Base-by-base conservation (phyloP, 495 filamentous ascomycete genomes). In the Cladorrhinum samala region DNA sequence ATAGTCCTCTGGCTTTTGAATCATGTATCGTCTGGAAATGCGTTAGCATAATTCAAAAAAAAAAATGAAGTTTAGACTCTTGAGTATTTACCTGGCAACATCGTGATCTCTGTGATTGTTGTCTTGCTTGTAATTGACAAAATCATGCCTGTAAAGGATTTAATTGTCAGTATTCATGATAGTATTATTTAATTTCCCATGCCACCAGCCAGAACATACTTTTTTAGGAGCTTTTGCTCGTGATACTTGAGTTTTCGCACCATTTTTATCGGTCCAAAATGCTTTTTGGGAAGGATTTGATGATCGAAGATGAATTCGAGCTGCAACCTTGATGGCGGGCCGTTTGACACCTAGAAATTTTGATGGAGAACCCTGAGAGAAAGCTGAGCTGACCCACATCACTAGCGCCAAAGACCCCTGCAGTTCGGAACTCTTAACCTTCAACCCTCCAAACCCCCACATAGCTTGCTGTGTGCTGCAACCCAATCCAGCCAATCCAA, bases 61-160 rank as follows among this genome's bases (percentile, higher is more conserved):
- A 18, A 1, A 9, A 27, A n/a, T 45, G 5, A 4, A 23, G 13
- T 2, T 20, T 2, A 1, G 9, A 21, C n/a, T n/a, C n/a, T n/a
- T n/a, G 30, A 37, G 14, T 46, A 11, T 48, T 30, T 42, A 63
- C 62, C 62, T 83, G 49, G 84, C 77, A 54, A 97, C 79, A 57
- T 81, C 76, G 57, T 89, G 69, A 52, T 71, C 86, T 68, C 91
- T 83, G 77, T 98, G 94, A 57, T 78, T 72, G 64, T 84, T 77
- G 73, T 98, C 92, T 63, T 84, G 84, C 72, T 90, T 89, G 77
- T 92, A 97, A 65, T 85, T 91, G 59, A 89, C 83, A 73, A 98
- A 93, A 70, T 98, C 90, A 69, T 94, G 90, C 74, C 97, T 98
- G 52, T 83, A 82, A 66, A 96, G n/a, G n/a, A n/a, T n/a, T n/a